These are phyloP conservation scores for Botrytis fabae DNA, from an alignment of 2,329 filamentous ascomycete genomes.

Conservation along the genomic window DNA sequence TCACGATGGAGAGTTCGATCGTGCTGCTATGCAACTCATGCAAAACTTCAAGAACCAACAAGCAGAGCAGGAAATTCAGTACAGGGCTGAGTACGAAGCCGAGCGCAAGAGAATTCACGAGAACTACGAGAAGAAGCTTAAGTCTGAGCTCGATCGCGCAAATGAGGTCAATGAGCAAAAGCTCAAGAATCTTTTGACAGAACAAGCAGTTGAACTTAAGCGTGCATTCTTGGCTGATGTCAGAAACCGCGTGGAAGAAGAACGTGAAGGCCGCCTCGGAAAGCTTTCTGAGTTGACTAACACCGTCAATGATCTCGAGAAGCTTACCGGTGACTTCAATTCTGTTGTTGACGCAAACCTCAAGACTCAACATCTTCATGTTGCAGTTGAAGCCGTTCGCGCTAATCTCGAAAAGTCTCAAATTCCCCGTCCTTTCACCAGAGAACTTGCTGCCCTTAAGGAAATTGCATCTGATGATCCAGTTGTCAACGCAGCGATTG, in stretches of 20 bases:
- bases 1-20: constrained; percentile 76
- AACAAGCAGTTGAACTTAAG: constrained; percentile 89
- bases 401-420: constrained; percentile 74
- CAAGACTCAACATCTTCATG: constrained; percentile 92
- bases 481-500: constrained; percentile 89
- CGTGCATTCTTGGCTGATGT: constrained; percentile 79
- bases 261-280: constrained; percentile 82
- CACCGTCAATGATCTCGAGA: constrained; percentile 80
- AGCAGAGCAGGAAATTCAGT: constrained; percentile 75
- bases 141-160: constrained; percentile 76
- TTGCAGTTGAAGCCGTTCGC: constrained; percentile 90
- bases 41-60: constrained; percentile 83
- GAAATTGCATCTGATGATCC: constrained; percentile 83
- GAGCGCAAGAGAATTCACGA: constrained; percentile 79
- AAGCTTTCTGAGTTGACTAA: constrained; percentile 78
- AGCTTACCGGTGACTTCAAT: constrained; percentile 86
- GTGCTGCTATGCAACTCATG: constrained; percentile 83
- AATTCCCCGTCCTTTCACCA: constrained; percentile 80
- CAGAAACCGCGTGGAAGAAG: constrained; percentile 78
- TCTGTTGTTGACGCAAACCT: constrained; percentile 86
- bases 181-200: constrained; percentile 79
- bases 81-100: constrained; percentile 82
- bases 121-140: constrained; percentile 77
- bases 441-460: constrained; percentile 91
- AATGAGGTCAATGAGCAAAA: constrained; percentile 80